Conservation (phyloP, 2,329 filamentous ascomycete species). For the Aspergillus sp. region DNA sequence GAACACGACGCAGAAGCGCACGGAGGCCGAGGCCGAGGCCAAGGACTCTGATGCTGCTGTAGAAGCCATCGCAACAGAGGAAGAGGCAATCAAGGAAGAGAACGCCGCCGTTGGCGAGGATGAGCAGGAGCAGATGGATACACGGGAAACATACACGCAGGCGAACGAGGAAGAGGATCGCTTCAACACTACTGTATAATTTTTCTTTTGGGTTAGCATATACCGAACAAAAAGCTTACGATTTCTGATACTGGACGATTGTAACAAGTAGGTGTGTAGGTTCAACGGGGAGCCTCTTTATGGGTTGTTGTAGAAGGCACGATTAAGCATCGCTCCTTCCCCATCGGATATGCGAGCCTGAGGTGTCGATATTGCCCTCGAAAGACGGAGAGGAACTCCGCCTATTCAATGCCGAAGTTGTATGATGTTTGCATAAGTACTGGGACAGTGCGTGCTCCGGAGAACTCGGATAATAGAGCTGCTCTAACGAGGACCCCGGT, state of each 20-base stretch:
- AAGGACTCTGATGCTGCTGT: conserved; percentile 12
- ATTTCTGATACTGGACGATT: background rate
- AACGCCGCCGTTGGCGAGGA: conserved; percentile 41
- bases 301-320: too few species aligned
- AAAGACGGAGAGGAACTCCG: conserved; percentile 1
- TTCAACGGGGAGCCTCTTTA: too few species aligned
- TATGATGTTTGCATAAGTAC: conserved; percentile 4
- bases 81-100: conserved; percentile 38
- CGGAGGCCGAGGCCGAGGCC: conserved; percentile 8
- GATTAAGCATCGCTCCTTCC: background rate
- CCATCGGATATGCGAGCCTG: too few species aligned
- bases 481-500: background rate
- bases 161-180: conserved; percentile 47
- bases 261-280: background rate
- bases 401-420: background rate
- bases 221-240: conserved; percentile 6
- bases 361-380: background rate
- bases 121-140: conserved; percentile 42
- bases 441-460: too few species aligned
- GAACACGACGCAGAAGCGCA: conserved; percentile 52
- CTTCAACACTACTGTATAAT: conserved; percentile 49
- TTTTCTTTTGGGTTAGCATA: conserved; percentile 9
- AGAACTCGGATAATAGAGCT: too few species aligned
- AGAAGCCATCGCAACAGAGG: conserved; percentile 30
- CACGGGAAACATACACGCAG: conserved; percentile 45